Evolutionary conservation across 169 alveolate species (phyloP).

Genomic region (Cryptosporidium meleagridis): DNA sequence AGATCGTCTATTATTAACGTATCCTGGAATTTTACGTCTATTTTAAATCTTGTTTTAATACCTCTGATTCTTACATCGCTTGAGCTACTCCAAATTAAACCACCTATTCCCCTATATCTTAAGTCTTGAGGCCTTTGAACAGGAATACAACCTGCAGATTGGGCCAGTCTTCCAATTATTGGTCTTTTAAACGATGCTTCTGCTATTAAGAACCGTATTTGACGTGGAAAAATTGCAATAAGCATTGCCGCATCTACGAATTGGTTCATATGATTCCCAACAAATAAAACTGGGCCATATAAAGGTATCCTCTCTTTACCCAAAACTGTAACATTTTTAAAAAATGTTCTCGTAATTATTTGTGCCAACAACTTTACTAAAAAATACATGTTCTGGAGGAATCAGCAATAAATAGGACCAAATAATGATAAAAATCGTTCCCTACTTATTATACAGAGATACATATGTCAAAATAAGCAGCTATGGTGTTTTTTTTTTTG

Average conservation of each 20-base stretch:
- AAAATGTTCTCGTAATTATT: conserved; percentile 77
- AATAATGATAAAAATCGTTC: not conserved
- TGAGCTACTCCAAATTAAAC: conserved; percentile 80
- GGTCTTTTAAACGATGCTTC: conserved; percentile 83
- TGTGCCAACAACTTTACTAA: conserved; percentile 66
- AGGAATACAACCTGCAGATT: conserved; percentile 89
- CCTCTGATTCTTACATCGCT: conserved; percentile 81
- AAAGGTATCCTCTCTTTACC: conserved; percentile 90
- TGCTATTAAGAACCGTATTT: conserved; percentile 88
- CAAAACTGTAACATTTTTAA: conserved; percentile 86
- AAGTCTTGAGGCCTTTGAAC: conserved; percentile 90
- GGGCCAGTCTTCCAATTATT: conserved; percentile 87
- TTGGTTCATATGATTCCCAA: conserved; percentile 92
- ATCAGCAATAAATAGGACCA: not conserved
- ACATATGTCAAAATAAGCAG: not conserved
- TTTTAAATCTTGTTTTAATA: conserved; percentile 84
- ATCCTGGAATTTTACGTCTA: conserved; percentile 89
- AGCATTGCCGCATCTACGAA: conserved; percentile 88
- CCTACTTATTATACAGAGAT: not conserved
- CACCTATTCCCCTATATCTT: conserved; percentile 87
- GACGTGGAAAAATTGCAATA: conserved; percentile 89
- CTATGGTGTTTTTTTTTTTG: not conserved
- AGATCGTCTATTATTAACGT: conserved; percentile 80
- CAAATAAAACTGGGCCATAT: conserved; percentile 83
- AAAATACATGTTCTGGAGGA: conserved; percentile 44